Conservation (phyloP, 495 filamentous ascomycete genomes). For the Daldinia loculata region DNA sequence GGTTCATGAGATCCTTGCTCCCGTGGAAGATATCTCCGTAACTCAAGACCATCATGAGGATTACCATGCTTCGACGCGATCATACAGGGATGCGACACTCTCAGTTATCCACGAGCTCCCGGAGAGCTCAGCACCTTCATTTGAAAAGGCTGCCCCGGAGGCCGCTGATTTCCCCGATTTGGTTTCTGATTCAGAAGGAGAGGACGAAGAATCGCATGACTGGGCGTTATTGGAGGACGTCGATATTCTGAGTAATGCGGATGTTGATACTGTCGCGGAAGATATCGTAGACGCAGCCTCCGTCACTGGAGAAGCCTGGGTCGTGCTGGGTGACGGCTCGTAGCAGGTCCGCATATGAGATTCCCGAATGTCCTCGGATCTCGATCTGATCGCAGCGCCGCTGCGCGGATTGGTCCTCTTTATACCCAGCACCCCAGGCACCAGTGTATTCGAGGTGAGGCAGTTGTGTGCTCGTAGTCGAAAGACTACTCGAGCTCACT, state of each 20-base stretch:
- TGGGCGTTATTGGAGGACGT: slow-evolving; percentile 27
- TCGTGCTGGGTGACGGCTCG: slow-evolving; percentile 58
- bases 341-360: slow-evolving; percentile 56
- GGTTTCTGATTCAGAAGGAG: slow-evolving; percentile 31
- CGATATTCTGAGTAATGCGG: slow-evolving; percentile 9
- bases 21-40: slow-evolving; percentile 3
- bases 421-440: slow-evolving; percentile 31
- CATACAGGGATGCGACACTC: slow-evolving; percentile 27
- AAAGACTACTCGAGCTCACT: slow-evolving; percentile 35
- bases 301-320: slow-evolving; percentile 44
- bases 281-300: slow-evolving; percentile 31
- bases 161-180: slow-evolving; percentile 36
- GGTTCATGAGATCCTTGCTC: slow-evolving; percentile 12
- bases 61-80: not conserved
- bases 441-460: slow-evolving; percentile 16
- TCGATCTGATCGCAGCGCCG: slow-evolving; percentile 40
- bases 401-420: slow-evolving; percentile 52
- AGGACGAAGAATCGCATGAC: slow-evolving; percentile 15
- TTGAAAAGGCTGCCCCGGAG: slow-evolving; percentile 14
- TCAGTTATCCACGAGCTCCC: slow-evolving; percentile 41
- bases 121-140: slow-evolving; percentile 35
- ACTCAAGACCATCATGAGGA: not conserved
- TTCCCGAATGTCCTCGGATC: slow-evolving; percentile 48
- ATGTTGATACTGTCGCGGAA: slow-evolving; percentile 17
- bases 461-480: slow-evolving; percentile 38